A percentile compares a stretch with the other conserved stretches of the same genome.
phyloP scores from a whole-genome alignment of 2,329 filamentous ascomycete genomes.

The Fusarium sp. region DNA sequence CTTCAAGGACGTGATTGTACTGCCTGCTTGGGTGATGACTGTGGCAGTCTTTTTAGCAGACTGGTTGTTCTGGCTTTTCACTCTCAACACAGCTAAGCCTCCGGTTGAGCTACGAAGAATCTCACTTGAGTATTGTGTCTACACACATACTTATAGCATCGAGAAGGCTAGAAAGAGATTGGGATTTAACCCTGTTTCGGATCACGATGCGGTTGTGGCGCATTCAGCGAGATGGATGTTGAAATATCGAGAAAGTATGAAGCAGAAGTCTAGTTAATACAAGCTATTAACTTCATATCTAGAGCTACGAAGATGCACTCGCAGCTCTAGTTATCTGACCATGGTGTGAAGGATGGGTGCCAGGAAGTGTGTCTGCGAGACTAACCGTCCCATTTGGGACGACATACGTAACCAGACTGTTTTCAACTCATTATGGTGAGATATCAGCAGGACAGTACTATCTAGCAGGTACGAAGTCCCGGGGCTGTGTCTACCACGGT shows the following conservation, averaged over 20 bases:
- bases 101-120: slow-evolving; percentile 39
- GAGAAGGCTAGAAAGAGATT: slow-evolving; percentile 22
- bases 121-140: slow-evolving; percentile 37
- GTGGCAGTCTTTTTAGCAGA: slow-evolving; percentile 19
- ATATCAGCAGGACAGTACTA: neutral
- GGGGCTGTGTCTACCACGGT: no score
- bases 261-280: neutral
- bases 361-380: accelerated
- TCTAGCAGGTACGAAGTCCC: accelerated
- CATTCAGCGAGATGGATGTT: slow-evolving; percentile 27
- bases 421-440: neutral
- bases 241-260: neutral
- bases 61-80: slow-evolving; percentile 44
- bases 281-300: accelerated
- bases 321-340: neutral
- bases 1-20: slow-evolving; percentile 4
- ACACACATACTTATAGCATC: slow-evolving; percentile 26
- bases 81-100: slow-evolving; percentile 41
- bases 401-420: accelerated
- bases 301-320: accelerated
- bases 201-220: slow-evolving; percentile 26
- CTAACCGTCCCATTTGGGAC: neutral
- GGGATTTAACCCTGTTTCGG: slow-evolving; percentile 9
- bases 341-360: neutral
- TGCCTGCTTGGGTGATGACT: slow-evolving; percentile 45